A percentile compares a stretch with the other conserved stretches of the same genome.
These are phyloP conservation scores for Candida sithepensis DNA, from an alignment of 805 yeast genomes.

Conservation along the genomic window DNA sequence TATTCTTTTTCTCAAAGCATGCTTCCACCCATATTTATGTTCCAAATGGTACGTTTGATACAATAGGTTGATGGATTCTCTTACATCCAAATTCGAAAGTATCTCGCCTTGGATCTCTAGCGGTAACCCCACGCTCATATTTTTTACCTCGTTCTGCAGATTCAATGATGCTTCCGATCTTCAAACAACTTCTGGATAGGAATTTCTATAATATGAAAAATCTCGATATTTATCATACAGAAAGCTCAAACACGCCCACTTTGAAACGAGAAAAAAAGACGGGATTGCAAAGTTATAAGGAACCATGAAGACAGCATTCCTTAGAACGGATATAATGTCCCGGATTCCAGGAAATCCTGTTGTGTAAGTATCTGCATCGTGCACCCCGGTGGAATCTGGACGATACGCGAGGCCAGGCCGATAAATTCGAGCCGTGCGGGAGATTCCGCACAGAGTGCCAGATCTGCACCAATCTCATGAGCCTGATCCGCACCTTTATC, in stretches of 20 bases:
- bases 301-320: too few relatives aligned
- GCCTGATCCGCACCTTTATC: too few relatives aligned
- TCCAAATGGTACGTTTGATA: conserved; percentile 1
- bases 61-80: conserved; percentile 8
- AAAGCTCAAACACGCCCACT: too few relatives aligned
- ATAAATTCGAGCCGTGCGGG: conserved; percentile 1
- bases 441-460: not conserved
- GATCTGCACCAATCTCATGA: too few relatives aligned
- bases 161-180: too few relatives aligned
- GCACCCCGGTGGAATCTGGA: not conserved
- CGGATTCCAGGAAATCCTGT: not conserved
- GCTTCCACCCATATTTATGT: conserved; percentile 8
- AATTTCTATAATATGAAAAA: too few relatives aligned
- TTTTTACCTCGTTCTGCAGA: not conserved
- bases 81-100: conserved; percentile 4
- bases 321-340: not conserved
- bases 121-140: conserved; percentile 1
- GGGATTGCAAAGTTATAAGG: too few relatives aligned
- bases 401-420: not conserved
- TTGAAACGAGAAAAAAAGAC: too few relatives aligned
- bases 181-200: too few relatives aligned
- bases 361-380: too few relatives aligned
- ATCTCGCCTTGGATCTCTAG: conserved; percentile 12
- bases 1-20: conserved; percentile 6
- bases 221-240: too few relatives aligned